These are phyloP conservation scores for Nigrospora oryzae DNA, from an alignment of 2,329 filamentous ascomycete genomes.

Conservation along the genomic window DNA sequence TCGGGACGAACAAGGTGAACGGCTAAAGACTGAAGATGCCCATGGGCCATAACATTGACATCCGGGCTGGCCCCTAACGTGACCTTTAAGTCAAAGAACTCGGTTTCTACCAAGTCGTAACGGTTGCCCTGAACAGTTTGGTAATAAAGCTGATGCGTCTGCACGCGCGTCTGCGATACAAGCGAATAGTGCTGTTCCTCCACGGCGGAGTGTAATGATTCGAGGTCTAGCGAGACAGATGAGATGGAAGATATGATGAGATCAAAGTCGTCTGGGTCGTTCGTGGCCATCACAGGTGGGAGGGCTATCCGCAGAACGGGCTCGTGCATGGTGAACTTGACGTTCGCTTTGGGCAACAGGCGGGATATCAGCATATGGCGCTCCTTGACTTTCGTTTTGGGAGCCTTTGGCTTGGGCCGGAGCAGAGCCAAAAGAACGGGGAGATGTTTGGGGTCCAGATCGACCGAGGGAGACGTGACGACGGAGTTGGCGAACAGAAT, in stretches of 20 bases:
- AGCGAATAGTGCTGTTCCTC: slow-evolving; percentile 83
- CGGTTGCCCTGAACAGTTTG: slow-evolving; percentile 76
- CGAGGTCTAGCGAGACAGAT: slow-evolving; percentile 83
- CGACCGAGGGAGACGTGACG: slow-evolving; percentile 88
- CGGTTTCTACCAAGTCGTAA: slow-evolving; percentile 80
- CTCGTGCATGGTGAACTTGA: slow-evolving; percentile 95
- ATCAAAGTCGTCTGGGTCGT: slow-evolving; percentile 76
- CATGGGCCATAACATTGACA: slow-evolving; percentile 71
- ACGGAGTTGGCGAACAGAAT: slow-evolving; percentile 95
- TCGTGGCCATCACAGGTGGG: slow-evolving; percentile 61
- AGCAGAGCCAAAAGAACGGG: slow-evolving; percentile 75
- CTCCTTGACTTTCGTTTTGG: slow-evolving; percentile 33
- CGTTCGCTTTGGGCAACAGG: slow-evolving; percentile 85
- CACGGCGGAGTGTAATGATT: slow-evolving; percentile 86
- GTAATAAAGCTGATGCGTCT: slow-evolving; percentile 88
- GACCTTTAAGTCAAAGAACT: slow-evolving; percentile 78
- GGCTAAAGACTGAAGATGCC: slow-evolving; percentile 77
- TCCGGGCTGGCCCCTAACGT: slow-evolving; percentile 81
- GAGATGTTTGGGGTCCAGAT: slow-evolving; percentile 85
- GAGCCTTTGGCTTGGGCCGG: slow-evolving; percentile 41
- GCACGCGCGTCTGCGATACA: slow-evolving; percentile 70
- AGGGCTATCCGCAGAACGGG: slow-evolving; percentile 86
- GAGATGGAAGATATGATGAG: slow-evolving; percentile 93
- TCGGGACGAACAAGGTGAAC: slow-evolving; percentile 86
- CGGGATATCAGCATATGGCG: slow-evolving; percentile 71